Evolutionary conservation across 163 green algal species (phyloP).

Genomic region (Chloromonas sp.): DNA sequence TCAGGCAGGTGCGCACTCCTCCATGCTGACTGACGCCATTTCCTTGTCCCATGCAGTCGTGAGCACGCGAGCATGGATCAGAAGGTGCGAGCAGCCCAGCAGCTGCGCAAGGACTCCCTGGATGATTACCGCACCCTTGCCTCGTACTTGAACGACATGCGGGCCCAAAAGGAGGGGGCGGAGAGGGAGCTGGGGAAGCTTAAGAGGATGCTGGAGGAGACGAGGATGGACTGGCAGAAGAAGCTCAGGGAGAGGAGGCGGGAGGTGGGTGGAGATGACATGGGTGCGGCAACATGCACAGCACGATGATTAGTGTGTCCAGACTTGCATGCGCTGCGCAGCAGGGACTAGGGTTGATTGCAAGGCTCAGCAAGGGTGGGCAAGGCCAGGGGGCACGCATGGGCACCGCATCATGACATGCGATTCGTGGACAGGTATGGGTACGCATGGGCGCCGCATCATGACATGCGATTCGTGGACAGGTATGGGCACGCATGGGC

Average conservation of each 20-base stretch:
- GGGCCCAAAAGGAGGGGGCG: conserved; percentile 51
- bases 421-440: too few species aligned
- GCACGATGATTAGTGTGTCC: not conserved
- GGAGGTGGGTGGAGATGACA: conserved; percentile 47
- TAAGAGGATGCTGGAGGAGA: conserved; percentile 51
- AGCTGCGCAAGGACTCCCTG: conserved; percentile 52
- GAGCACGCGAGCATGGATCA: conserved; percentile 69
- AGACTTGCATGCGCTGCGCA: not conserved
- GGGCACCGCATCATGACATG: too few species aligned
- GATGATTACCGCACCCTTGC: conserved; percentile 56
- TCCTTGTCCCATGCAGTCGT: conserved; percentile 28
- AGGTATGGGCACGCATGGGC: too few species aligned
- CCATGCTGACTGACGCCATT: too few species aligned
- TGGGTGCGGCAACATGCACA: not conserved
- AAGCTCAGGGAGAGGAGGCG: conserved; percentile 74
- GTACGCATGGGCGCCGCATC: too few species aligned
- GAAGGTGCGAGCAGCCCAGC: conserved; percentile 53
- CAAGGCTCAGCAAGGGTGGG: too few species aligned
- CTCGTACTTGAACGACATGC: conserved; percentile 50
- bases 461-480: too few species aligned
- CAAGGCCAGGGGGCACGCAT: too few species aligned
- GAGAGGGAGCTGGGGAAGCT: conserved; percentile 62
- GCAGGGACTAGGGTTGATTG: too few species aligned
- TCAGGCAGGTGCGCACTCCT: too few species aligned
- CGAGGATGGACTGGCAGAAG: conserved; percentile 66